Evolutionary conservation across 352 stramenopile species (phyloP), one percentile per base, ranked within the genome.

Genomic region (Globisporangium canariense): DNA sequence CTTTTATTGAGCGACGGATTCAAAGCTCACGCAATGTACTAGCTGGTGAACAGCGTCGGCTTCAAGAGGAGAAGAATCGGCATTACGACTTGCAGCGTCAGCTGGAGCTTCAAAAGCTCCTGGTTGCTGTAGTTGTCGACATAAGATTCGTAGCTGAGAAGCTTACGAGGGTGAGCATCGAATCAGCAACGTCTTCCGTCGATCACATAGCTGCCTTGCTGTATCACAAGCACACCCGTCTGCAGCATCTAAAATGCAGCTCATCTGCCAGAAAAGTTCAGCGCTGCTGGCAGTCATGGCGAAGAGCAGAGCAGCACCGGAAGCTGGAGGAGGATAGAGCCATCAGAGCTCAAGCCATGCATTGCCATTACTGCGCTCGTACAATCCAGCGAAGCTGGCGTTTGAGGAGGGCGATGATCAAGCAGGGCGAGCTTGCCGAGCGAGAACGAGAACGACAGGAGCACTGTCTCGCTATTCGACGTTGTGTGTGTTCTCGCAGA

Each of bases 101-200:
- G 36, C 52, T 64, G 4, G 49, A 58, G n/a, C 68, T 74, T 25
- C 68, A 70, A 28, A 46, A 64, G 43, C 66, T 71, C 18, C 34
- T 85, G 7, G 66, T 85, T 2, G 59, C 77, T 30, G 50, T 76
- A 2, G 58, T 82, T 49, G 61, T 85, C n/a, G 53, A 71, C 5
- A 61, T 75, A n/a, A 79, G 79, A 50, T 58, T 74, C 45, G 25
- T 73, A 6, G 62, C 58, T 2, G 76, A 85, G 30, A 47, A 25
- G 2, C 61, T 81, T 50, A 58, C 47, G 6, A 28, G 1, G 9
- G 34, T 11, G 51, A 55, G 67, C 3, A 58, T 79, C 18, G 10
- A 2, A 5, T 40, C 63, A 25, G 73, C 57, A 0, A 8, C 70
- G 14, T 18, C 18, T 28, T 28, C 62, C 18, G 41, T 82, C 9